These are phyloP conservation scores for Solioccasus polychromus DNA, from an alignment of 768 basidiomycete genomes.

Conservation along the genomic window DNA sequence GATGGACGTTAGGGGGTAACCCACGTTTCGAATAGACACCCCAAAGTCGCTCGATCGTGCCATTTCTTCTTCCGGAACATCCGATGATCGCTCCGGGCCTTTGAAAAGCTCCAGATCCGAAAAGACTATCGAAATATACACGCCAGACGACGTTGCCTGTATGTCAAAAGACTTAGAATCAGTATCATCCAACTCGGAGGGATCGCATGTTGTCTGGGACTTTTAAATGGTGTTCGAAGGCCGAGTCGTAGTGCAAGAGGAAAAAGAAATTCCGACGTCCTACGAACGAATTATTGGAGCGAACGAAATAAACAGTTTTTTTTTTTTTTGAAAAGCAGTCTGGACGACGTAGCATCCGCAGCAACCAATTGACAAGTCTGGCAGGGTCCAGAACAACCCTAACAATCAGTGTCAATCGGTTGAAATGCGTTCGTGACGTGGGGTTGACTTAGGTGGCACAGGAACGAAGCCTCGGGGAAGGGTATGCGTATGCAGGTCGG, in stretches of 20 bases:
- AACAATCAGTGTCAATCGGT: neutral
- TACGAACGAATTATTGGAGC: no score
- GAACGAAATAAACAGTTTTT: no score
- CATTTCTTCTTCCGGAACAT: no score
- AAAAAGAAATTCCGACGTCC: no score
- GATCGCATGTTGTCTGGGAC: no score
- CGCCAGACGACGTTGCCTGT: no score
- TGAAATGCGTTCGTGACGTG: neutral
- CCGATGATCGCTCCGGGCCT: no score
- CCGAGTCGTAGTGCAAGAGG: no score
- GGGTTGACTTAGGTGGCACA: slow-evolving; percentile 30
- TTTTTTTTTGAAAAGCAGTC: slow-evolving; percentile 3
- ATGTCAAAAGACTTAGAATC: no score
- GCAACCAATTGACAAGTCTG: slow-evolving; percentile 12
- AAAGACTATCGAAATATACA: no score
- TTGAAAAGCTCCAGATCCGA: no score
- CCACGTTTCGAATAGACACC: neutral
- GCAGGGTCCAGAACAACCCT: slow-evolving; percentile 14
- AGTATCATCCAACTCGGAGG: neutral
- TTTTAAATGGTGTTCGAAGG: no score
- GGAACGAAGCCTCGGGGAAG: slow-evolving; percentile 30
- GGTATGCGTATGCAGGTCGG: slow-evolving; percentile 28
- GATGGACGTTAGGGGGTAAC: neutral
- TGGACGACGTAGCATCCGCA: slow-evolving; percentile 12
- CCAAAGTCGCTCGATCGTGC: neutral